These are phyloP conservation scores for Oryza brachyantha DNA, from an alignment of 176 grass and related monocot species.

Conservation along the genomic window DNA sequence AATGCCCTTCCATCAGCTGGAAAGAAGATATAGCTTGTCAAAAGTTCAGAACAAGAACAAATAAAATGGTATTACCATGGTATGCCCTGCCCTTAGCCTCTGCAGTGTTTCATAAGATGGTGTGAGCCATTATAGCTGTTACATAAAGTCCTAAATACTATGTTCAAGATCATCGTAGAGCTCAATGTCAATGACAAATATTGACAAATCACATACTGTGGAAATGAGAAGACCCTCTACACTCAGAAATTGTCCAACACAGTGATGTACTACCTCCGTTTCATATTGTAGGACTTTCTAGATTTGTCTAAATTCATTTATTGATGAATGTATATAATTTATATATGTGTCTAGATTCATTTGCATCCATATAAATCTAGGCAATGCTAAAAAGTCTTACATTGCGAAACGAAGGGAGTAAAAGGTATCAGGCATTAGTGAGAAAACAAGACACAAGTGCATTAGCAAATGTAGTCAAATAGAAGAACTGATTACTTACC, in stretches of 20 bases:
- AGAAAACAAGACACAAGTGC: neutral
- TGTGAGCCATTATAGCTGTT: neutral
- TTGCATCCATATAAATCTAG: no score
- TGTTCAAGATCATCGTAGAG: neutral
- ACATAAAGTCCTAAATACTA: neutral
- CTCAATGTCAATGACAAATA: no score
- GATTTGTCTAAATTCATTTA: no score
- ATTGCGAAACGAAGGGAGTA: no score
- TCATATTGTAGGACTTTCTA: no score
- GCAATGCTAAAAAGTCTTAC: no score
- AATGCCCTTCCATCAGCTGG: constrained; percentile 55
- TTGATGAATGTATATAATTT: no score
- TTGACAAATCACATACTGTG: neutral
- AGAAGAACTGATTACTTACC: neutral
- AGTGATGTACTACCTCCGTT: neutral
- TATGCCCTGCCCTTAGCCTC: neutral
- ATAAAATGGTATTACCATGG: neutral
- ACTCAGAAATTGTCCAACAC: neutral
- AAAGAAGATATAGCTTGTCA: constrained; percentile 10
- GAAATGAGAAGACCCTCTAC: neutral
- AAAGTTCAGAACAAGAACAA: neutral
- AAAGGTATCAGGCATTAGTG: neutral
- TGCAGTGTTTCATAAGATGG: neutral
- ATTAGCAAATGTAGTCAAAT: neutral
- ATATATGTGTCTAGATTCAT: no score